Evolutionary conservation across 306 rosid genomes (phyloP).

Genomic region (Canavalia ensiformis): DNA sequence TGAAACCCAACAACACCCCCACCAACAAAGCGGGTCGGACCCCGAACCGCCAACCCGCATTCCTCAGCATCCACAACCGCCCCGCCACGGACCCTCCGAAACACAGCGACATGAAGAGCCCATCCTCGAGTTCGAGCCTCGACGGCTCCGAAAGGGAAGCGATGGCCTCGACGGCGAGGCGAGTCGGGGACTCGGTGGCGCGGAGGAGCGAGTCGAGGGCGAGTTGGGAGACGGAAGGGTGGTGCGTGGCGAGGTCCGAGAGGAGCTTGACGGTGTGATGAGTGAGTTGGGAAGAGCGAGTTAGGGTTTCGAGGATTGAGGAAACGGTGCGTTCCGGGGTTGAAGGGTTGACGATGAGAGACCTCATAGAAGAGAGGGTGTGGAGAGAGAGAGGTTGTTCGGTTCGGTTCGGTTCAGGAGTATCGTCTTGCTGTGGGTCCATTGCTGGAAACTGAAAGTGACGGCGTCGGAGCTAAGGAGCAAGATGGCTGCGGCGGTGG

Average conservation of each 20-base stretch:
- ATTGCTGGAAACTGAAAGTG: constrained; percentile 5
- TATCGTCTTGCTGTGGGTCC: constrained; percentile 17
- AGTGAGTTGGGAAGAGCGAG: constrained; percentile 54
- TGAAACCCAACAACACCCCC: constrained; percentile 72
- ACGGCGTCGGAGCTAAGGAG: not conserved
- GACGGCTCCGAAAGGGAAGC: not conserved
- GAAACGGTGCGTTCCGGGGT: constrained; percentile 61
- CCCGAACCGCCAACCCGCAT: constrained; percentile 56
- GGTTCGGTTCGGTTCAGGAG: constrained; percentile 23
- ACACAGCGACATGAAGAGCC: constrained; percentile 69
- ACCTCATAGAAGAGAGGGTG: constrained; percentile 62
- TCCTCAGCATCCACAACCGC: constrained; percentile 74
- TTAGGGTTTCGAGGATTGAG: constrained; percentile 57
- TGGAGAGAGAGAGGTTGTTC: constrained; percentile 49
- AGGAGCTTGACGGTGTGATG: constrained; percentile 68
- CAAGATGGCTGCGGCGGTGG: not conserved
- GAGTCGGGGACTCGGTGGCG: constrained; percentile 46
- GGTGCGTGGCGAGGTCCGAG: constrained; percentile 59
- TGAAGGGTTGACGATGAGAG: constrained; percentile 68
- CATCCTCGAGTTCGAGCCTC: constrained; percentile 59
- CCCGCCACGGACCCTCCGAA: constrained; percentile 60
- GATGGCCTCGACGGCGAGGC: constrained; percentile 57
- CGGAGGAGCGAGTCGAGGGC: constrained; percentile 52
- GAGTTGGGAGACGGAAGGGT: constrained; percentile 48
- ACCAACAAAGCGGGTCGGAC: constrained; percentile 60